Conservation (phyloP, 495 filamentous ascomycete genomes). For the Umbilicaria muhlenbergii region DNA sequence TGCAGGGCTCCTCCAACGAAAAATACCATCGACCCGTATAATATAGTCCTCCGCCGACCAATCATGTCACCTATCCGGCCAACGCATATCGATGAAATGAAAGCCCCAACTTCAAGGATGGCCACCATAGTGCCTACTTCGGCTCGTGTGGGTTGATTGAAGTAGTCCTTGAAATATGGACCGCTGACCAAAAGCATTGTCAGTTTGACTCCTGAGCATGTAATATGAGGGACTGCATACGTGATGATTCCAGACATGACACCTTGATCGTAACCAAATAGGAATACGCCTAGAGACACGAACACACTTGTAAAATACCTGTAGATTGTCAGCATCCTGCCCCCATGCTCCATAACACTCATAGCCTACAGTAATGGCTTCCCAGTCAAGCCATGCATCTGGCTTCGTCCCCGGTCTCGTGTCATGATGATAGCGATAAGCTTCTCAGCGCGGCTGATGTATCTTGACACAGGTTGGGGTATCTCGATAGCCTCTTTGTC, state of each 20-base stretch:
- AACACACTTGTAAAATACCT: constrained; percentile 98
- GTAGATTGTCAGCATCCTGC: constrained; percentile 20
- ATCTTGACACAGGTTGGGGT: constrained; percentile 48
- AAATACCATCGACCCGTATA: constrained; percentile 88
- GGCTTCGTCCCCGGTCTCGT: constrained; percentile 44
- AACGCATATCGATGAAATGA: constrained; percentile 79
- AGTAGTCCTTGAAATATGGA: constrained; percentile 75
- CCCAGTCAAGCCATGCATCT: constrained; percentile 82
- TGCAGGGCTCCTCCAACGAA: constrained; percentile 81
- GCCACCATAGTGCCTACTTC: constrained; percentile 93
- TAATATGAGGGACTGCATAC: constrained; percentile 34
- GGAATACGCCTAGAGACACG: constrained; percentile 91
- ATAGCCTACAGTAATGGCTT: constrained; percentile 74
- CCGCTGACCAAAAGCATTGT: constrained; percentile 37
- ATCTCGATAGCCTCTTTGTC: constrained; percentile 74
- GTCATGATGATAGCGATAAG: constrained; percentile 73
- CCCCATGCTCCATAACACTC: too few relatives aligned
- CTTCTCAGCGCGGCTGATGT: constrained; percentile 46
- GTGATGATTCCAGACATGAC: constrained; percentile 99
- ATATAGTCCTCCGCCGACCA: constrained; percentile 76
- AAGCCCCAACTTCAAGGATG: constrained; percentile 85
- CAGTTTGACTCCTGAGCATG: too few relatives aligned
- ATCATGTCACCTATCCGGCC: constrained; percentile 84
- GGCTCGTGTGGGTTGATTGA: constrained; percentile 68
- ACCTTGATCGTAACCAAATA: constrained; percentile 98